A percentile compares a stretch with the other conserved stretches of the same genome.
phyloP scores from a whole-genome alignment of 108 stramenopile species.

The Fragilariopsis cylindrus region DNA sequence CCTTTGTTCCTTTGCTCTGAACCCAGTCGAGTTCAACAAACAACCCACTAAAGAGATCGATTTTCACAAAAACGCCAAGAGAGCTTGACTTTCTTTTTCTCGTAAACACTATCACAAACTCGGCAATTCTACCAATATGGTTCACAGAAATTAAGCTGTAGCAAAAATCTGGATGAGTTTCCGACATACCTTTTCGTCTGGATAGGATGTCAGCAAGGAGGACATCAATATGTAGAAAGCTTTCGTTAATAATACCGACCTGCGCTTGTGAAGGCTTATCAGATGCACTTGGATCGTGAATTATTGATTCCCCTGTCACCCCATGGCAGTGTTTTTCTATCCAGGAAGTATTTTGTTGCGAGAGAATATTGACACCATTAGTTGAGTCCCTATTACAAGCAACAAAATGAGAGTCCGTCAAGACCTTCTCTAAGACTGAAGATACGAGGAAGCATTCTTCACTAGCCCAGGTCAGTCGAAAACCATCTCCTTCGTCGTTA shows the following conservation, averaged over 20 bases:
- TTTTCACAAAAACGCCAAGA: constrained; percentile 57
- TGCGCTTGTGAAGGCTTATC: not conserved
- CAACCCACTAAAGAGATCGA: constrained; percentile 50
- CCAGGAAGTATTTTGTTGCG: constrained; percentile 11
- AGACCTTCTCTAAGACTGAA: not conserved
- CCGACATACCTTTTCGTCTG: constrained; percentile 45
- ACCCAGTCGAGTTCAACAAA: constrained; percentile 72
- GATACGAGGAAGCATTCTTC: constrained; percentile 13
- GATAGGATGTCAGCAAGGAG: constrained; percentile 49
- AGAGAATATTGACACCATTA: constrained; percentile 4
- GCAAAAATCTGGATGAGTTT: constrained; percentile 43
- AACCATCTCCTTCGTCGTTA: constrained; percentile 75
- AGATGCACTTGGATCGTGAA: not conserved
- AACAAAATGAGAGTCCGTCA: not conserved
- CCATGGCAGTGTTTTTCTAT: not conserved
- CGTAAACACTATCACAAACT: constrained; percentile 55
- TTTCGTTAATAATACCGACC: constrained; percentile 44
- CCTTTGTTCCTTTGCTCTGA: constrained; percentile 27
- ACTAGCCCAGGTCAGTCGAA: constrained; percentile 65
- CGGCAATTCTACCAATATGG: constrained; percentile 36
- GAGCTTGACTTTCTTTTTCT: constrained; percentile 38
- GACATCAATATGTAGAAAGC: constrained; percentile 57
- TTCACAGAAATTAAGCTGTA: constrained; percentile 63
- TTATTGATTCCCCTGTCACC: not conserved
- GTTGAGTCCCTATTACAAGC: not conserved